Evolutionary conservation across 441 rosid species (phyloP).

Genomic region (Populus trichocarpa): DNA sequence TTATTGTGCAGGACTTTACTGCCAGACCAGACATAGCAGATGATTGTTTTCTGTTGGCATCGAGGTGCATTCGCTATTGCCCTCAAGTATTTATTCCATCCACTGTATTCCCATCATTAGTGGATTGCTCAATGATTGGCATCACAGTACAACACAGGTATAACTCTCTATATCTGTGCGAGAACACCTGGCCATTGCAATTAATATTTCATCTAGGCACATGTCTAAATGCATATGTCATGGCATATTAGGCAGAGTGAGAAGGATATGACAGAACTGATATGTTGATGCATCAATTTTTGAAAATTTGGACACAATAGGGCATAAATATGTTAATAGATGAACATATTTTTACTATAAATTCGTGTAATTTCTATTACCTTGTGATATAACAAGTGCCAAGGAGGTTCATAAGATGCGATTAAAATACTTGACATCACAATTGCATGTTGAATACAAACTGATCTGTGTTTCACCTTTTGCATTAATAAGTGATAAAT

Average conservation of each 20-base stretch:
- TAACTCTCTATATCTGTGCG: background rate
- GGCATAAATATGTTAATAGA: background rate
- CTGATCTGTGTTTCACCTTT: background rate
- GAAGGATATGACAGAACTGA: background rate
- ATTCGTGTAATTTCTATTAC: background rate
- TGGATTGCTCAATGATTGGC: conserved; percentile 84
- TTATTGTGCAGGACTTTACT: conserved; percentile 75
- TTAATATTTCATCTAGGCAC: background rate
- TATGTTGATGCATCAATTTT: background rate
- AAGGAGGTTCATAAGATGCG: background rate
- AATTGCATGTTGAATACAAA: background rate
- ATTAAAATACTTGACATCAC: background rate
- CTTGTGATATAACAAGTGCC: background rate
- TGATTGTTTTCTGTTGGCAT: conserved; percentile 95
- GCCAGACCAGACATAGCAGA: conserved; percentile 94
- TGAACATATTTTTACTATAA: background rate
- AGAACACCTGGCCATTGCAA: background rate
- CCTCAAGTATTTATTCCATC: conserved; percentile 87
- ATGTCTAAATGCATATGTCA: background rate
- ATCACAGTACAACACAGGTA: conserved; percentile 97
- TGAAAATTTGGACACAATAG: background rate
- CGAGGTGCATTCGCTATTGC: conserved; percentile 96
- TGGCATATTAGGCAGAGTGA: background rate
- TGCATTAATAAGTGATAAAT: background rate
- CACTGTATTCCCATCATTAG: conserved; percentile 62